A percentile compares a stretch with the other conserved stretches of the same genome.
phyloP scores from a whole-genome alignment of 495 filamentous ascomycete species.

The Penicillium argentinense region DNA sequence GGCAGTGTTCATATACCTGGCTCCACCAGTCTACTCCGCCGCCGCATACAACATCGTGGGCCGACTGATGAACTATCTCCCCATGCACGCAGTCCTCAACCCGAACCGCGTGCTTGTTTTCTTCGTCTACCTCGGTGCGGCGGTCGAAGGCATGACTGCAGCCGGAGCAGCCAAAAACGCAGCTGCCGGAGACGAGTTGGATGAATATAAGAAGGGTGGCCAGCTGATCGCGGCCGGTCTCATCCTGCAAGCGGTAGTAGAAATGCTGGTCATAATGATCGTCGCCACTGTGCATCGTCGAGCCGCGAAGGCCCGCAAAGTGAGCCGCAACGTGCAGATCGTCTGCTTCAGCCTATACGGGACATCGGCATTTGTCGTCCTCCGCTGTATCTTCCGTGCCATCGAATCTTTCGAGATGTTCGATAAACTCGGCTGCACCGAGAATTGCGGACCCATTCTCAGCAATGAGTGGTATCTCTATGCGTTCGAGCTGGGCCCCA shows the following conservation, averaged over 20 bases:
- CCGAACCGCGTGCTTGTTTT: constrained; percentile 35
- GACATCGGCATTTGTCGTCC: constrained; percentile 33
- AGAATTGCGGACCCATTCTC: constrained; percentile 29
- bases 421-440: constrained; percentile 14
- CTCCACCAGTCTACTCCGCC: constrained; percentile 55
- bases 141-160: constrained; percentile 37
- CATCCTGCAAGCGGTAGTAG: constrained; percentile 37
- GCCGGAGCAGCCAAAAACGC: constrained; percentile 40
- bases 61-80: constrained; percentile 50
- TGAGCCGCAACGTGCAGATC: constrained; percentile 34
- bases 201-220: constrained; percentile 25
- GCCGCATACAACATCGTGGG: constrained; percentile 59
- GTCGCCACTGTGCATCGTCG: constrained; percentile 36
- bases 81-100: constrained; percentile 41
- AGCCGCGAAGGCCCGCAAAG: constrained; percentile 13
- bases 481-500: constrained; percentile 38
- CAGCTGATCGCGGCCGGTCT: constrained; percentile 35
- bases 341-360: constrained; percentile 41
- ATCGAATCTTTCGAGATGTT: constrained; percentile 34
- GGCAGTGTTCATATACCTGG: constrained; percentile 50
- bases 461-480: constrained; percentile 42
- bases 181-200: constrained; percentile 16
- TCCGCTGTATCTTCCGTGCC: constrained; percentile 42
- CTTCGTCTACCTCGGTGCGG: constrained; percentile 37
- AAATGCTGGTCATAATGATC: constrained; percentile 31